Evolutionary conservation across 106 monocot species (phyloP), one percentile per base, ranked within the genome.

Genomic region (Gastrodia elata): DNA sequence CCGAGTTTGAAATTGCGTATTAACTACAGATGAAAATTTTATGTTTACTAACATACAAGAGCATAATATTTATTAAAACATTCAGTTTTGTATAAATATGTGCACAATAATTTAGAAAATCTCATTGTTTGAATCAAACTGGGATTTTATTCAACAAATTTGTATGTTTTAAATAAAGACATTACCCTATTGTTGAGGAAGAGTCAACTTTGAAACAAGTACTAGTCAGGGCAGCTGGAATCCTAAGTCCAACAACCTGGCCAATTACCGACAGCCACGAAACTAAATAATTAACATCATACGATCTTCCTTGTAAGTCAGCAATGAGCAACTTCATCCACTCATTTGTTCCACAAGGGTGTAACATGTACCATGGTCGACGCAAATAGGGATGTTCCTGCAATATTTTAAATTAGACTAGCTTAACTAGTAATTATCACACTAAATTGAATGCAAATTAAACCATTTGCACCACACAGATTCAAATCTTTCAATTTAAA

Each of bases 341-440:
- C 18, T 93, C 90, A 56, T 86, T 85, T 1, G 90, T 98, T 81
- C 86, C 97, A 81, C 97, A 97, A 5, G 97, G 93, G 64, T 97
- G 97, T 20, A 97, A 71, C 68, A 78, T 97, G 75, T 76, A 91
- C 93, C 93, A 98, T 40, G 93, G 90, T 10, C 82, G 84, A 68
- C 69, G 83, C 74, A 98, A 76, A 74, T 83, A 83, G 10, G 97
- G 97, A 84, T 98, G 97, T 41, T 91, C 97, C 97, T 93, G 76
- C 41, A 7, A 76, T 35, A 65, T 73, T 15, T 78, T 8, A 39
- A 40, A n/a, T n/a, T n/a, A 52, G 7, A 61, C 8, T 57, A 22
- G 2, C 27, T 26, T 25, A 4, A 22, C 5, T 57, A 26, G 61
- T 32, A 61, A 61, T 32, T 2, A 61, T 61, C 14, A 61, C 2